These are phyloP conservation scores for Colletotrichum siamense DNA, from an alignment of 2,329 filamentous ascomycete genomes.

Conservation along the genomic window DNA sequence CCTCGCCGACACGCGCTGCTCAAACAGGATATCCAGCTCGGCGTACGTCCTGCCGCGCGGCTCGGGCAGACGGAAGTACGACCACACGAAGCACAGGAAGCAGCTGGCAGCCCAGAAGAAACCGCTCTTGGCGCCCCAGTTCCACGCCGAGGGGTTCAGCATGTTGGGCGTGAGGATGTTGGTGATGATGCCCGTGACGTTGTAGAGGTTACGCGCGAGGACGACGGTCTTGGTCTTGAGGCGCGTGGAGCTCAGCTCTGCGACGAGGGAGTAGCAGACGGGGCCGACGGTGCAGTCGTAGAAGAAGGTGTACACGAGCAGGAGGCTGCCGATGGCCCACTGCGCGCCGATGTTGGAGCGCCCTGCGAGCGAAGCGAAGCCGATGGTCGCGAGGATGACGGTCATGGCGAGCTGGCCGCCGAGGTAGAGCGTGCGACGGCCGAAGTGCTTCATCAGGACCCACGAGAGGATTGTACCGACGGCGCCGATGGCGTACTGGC, in stretches of 20 bases:
- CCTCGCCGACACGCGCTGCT: conserved; percentile 45
- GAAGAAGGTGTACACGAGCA: conserved; percentile 47
- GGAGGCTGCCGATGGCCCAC: conserved; percentile 52
- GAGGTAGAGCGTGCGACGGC: conserved; percentile 51
- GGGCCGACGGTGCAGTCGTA: conserved; percentile 54
- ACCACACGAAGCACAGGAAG: conserved; percentile 51
- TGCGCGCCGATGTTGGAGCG: conserved; percentile 51
- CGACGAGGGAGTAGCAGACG: conserved; percentile 47
- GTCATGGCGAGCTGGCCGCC: conserved; percentile 44
- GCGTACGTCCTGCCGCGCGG: conserved; percentile 58
- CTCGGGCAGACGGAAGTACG: conserved; percentile 59
- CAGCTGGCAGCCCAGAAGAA: conserved; percentile 53
- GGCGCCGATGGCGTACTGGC: conserved; percentile 47
- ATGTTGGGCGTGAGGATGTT: conserved; percentile 53
- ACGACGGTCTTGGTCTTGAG: conserved; percentile 52
- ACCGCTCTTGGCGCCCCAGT: conserved; percentile 53
- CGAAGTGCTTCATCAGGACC: conserved; percentile 47
- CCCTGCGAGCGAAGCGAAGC: conserved; percentile 47
- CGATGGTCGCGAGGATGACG: conserved; percentile 44
- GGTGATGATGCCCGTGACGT: conserved; percentile 51
- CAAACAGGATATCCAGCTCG: conserved; percentile 62
- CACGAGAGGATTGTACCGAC: conserved; percentile 52
- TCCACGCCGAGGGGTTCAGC: conserved; percentile 51
- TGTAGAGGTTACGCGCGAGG: conserved; percentile 50
- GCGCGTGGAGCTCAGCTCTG: conserved; percentile 50